Percentiles rank a stretch among this genome's conserved stretches.
These are phyloP conservation scores for Fusarium coffeatum DNA, from an alignment of 2,329 filamentous ascomycete genomes.

Conservation along the genomic window DNA sequence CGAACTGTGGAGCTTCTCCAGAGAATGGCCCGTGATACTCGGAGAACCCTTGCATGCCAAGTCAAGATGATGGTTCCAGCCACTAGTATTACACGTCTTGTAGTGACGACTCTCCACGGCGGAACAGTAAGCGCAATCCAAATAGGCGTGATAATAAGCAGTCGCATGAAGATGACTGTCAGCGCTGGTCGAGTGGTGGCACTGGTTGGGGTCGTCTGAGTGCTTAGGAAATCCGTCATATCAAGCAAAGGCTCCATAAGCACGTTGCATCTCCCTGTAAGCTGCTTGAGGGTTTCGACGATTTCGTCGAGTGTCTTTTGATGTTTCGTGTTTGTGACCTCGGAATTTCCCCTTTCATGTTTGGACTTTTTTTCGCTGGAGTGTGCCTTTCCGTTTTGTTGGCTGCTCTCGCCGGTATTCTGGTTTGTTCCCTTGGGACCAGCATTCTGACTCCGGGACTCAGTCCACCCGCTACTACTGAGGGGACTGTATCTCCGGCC, in stretches of 20 bases:
- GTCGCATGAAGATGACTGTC: slow-evolving; percentile 88
- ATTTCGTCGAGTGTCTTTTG: slow-evolving; percentile 98
- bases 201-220: slow-evolving; percentile 88
- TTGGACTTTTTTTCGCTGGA: slow-evolving; percentile 46
- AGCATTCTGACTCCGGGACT: slow-evolving; percentile 55
- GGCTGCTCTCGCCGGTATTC: slow-evolving; percentile 31
- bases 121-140: slow-evolving; percentile 88
- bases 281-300: slow-evolving; percentile 89
- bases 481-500: slow-evolving; percentile 88
- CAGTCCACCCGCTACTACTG: slow-evolving; percentile 82
- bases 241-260: slow-evolving; percentile 88
- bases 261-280: slow-evolving; percentile 92
- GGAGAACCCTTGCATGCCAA: slow-evolving; percentile 90
- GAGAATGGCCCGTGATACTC: slow-evolving; percentile 85
- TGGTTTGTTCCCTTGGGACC: slow-evolving; percentile 33
- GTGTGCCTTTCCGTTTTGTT: slow-evolving; percentile 44
- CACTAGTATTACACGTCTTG: slow-evolving; percentile 83
- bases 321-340: slow-evolving; percentile 75
- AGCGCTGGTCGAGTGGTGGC: slow-evolving; percentile 91
- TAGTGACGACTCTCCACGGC: slow-evolving; percentile 86
- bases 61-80: slow-evolving; percentile 88
- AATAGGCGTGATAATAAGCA: slow-evolving; percentile 86
- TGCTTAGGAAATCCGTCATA: slow-evolving; percentile 92
- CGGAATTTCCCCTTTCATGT: slow-evolving; percentile 63
- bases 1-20: slow-evolving; percentile 88